Base-by-base conservation (phyloP, 495 filamentous ascomycete species). In the Neurospora sp. region DNA sequence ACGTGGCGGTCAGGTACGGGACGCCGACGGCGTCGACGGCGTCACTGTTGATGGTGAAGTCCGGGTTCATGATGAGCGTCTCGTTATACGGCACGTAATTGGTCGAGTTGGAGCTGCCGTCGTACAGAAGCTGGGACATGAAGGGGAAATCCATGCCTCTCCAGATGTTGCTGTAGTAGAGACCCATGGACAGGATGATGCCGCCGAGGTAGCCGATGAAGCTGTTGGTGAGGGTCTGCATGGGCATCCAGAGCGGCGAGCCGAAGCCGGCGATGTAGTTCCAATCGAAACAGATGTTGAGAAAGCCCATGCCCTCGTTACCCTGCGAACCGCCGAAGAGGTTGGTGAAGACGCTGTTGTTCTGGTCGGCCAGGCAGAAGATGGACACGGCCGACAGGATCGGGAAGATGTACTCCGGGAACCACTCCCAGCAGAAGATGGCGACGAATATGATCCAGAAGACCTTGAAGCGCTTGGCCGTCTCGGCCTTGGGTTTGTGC, bases 321-420 rank as follows among this genome's bases (percentile, higher is more conserved):
- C 82, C 85, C 5, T 80, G 74, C 0, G 88, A 78, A 1, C 89
- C 89, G 13, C 89, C 89, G 69, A 90, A 90, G 8, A 90, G 45
- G 70, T 82, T 83, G 70, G 88, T 89, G 78, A 91, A 89, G 4
- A 90, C 85, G 48, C 70, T 66, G 15, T 79, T 83, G 74, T 85
- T 79, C 70, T 85, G 81, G 5, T 83, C 80, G 11, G 88, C 89
- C 7, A 90, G 80, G 73, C 88, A 90, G 74, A 87, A 85, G 39
- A 90, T 85, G 1, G 85, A 87, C 38, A 90, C 76, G 9, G 86
- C 85, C 40, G 83, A 85, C 6, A 90, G 82, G 80, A 85, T 83
- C 0, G 87, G 81, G 38, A 86, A 82, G 21, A 90, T 86, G 72
- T 86, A 90, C 21, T 73, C 74, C 2, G 88, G 88, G 48, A 90